phyloP scores from a whole-genome alignment of 345 rosid species.

The Populus pruinosa region DNA sequence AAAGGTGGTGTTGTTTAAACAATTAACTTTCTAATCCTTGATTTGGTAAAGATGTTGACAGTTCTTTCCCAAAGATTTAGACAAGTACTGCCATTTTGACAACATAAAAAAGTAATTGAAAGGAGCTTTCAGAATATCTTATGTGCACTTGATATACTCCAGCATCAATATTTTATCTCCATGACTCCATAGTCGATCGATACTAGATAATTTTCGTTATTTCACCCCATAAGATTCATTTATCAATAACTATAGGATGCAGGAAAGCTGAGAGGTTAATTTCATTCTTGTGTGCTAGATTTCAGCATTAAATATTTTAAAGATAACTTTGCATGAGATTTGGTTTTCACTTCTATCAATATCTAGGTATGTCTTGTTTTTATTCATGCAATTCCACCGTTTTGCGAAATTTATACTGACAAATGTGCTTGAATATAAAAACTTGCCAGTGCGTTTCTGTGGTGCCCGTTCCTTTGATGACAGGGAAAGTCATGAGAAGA shows the following conservation, averaged over 20 bases:
- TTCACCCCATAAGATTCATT: not conserved
- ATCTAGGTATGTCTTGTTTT: no score
- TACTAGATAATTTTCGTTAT: not conserved
- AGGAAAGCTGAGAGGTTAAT: not conserved
- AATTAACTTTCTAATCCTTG: not conserved
- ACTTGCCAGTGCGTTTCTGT: no score
- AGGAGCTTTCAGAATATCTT: not conserved
- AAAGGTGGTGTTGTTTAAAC: not conserved
- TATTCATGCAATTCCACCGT: no score
- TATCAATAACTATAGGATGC: not conserved
- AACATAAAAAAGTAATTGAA: not conserved
- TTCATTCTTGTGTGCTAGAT: not conserved
- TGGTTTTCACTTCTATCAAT: no score
- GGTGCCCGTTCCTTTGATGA: no score
- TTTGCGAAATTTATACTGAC: no score
- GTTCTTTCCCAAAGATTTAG: no score
- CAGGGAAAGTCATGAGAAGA: no score
- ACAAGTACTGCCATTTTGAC: not conserved
- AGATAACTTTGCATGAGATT: no score
- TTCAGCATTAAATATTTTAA: not conserved
- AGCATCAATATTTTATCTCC: not conserved
- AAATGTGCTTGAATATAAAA: no score
- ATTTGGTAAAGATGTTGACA: not conserved
- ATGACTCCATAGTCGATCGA: not conserved
- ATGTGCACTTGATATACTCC: not conserved